These are phyloP conservation scores for Tulasnella sp. DNA, from an alignment of 768 basidiomycete species.

Conservation along the genomic window DNA sequence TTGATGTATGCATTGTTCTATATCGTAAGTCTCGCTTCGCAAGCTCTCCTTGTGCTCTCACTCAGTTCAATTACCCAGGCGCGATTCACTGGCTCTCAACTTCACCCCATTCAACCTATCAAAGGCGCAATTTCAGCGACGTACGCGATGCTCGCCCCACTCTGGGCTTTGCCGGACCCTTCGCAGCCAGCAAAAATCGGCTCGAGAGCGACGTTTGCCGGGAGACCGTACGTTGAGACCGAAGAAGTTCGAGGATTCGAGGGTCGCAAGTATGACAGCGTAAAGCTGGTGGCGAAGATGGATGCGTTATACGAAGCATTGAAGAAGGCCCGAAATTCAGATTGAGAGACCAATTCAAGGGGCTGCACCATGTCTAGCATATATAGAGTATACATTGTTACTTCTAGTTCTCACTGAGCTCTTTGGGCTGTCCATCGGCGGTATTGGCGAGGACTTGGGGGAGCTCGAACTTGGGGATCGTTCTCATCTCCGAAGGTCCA, in stretches of 20 bases:
- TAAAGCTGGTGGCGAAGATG: constrained; percentile 10
- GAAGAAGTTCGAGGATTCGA: neutral
- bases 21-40: constrained; percentile 11
- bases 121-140: constrained; percentile 66
- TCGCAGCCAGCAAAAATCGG: constrained; percentile 20
- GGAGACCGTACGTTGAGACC: constrained; percentile 13
- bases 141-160: constrained; percentile 60
- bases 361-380: neutral
- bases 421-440: neutral
- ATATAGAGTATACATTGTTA: neutral
- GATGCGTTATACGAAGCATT: constrained; percentile 13
- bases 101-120: constrained; percentile 59
- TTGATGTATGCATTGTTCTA: constrained; percentile 41
- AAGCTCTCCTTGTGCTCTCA: neutral
- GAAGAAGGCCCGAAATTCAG: neutral
- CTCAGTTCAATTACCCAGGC: constrained; percentile 43
- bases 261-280: neutral
- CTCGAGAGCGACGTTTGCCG: neutral
- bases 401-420: neutral
- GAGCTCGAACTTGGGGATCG: constrained; percentile 65
- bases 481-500: constrained; percentile 62
- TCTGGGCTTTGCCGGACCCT: constrained; percentile 45
- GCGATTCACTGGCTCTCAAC: constrained; percentile 60
- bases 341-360: neutral
- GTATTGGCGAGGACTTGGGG: constrained; percentile 31